A percentile compares a stretch with the other conserved stretches of the same genome.
Conservation (phyloP, 2,329 filamentous ascomycete genomes). For the Penicillium sp. region DNA sequence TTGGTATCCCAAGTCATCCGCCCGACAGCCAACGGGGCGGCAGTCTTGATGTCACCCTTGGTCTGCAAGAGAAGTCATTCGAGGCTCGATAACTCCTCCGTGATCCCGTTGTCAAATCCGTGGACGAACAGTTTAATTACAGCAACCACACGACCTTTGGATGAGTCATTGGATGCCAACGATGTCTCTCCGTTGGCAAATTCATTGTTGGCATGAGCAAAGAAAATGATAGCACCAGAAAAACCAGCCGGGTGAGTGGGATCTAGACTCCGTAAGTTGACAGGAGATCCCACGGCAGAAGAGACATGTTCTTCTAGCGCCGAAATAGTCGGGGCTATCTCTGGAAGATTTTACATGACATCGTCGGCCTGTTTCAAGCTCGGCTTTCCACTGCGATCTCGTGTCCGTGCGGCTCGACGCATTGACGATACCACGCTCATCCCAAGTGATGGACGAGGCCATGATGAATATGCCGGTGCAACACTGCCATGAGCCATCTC, state of each 20-base stretch:
- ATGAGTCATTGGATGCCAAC: background rate
- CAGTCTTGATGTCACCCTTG: background rate
- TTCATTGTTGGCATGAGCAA: background rate
- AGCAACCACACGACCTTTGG: background rate
- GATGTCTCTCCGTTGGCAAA: background rate
- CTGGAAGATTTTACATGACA: background rate
- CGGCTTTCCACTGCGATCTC: background rate
- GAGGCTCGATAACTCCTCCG: constrained; percentile 1
- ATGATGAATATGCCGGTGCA: background rate
- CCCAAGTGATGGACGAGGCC: background rate
- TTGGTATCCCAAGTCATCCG: background rate
- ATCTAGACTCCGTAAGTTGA: background rate
- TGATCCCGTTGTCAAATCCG: background rate
- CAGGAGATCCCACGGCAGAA: background rate
- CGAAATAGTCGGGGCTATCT: background rate
- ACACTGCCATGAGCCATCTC: constrained; percentile 1
- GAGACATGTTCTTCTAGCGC: constrained; percentile 3
- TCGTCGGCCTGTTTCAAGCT: background rate
- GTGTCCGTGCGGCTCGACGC: background rate
- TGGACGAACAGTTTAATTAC: background rate
- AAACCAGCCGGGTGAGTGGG: background rate
- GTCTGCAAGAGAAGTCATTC: constrained; percentile 1
- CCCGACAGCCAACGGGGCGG: background rate
- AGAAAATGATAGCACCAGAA: constrained; percentile 3
- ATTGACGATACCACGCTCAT: background rate